A percentile compares a stretch with the other conserved stretches of the same genome.
These are phyloP conservation scores for Cichorium intybus DNA, from an alignment of 140 eudicot species.

Conservation along the genomic window DNA sequence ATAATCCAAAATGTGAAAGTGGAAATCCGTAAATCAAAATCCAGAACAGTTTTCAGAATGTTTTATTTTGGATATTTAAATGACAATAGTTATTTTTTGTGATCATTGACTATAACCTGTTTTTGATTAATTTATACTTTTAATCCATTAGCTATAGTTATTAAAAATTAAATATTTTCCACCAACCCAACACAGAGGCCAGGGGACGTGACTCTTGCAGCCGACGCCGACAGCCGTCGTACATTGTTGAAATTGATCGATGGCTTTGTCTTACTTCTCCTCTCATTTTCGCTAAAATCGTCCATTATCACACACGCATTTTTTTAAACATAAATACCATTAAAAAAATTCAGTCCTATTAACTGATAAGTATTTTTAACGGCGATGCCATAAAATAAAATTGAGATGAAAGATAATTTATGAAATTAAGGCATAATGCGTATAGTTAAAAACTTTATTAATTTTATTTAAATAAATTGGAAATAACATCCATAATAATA, in stretches of 20 bases:
- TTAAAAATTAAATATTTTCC: neutral
- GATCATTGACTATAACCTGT: too few species aligned
- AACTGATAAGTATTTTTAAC: too few species aligned
- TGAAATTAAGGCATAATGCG: neutral
- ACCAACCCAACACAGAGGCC: neutral
- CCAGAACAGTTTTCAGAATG: too few species aligned
- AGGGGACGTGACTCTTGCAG: conserved; percentile 8
- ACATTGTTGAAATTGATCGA: conserved; percentile 12
- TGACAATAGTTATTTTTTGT: too few species aligned
- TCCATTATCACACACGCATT: too few species aligned
- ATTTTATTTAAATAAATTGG: too few species aligned
- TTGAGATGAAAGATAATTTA: neutral
- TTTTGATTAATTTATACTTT: neutral
- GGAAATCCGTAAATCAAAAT: too few species aligned
- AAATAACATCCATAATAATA: too few species aligned
- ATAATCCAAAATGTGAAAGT: too few species aligned
- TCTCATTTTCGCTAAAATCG: neutral
- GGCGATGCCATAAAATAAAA: neutral
- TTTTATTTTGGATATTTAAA: too few species aligned
- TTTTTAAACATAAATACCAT: neutral
- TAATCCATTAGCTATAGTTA: neutral
- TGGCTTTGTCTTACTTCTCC: conserved; percentile 18
- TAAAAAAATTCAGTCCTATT: too few species aligned
- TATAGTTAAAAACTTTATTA: neutral
- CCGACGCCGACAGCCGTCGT: conserved; percentile 10